A percentile compares a stretch with the other conserved stretches of the same genome.
Conservation (phyloP, 192 early-diverging fungal genomes). For the Coemansia reversa region DNA sequence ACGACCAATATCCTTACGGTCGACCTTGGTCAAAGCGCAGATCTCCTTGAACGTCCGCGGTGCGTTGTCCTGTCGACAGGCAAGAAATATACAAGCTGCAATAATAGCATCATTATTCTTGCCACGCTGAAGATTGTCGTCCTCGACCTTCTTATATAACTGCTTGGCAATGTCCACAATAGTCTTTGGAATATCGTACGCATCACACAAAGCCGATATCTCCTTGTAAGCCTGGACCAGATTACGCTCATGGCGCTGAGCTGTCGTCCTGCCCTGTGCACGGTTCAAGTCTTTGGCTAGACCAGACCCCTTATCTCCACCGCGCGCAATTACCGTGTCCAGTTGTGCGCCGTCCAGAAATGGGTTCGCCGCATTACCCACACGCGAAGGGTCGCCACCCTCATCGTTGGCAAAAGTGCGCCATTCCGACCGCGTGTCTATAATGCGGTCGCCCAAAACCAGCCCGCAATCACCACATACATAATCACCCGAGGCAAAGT, state of each 20-base stretch:
- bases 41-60: conserved; percentile 94
- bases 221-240: conserved; percentile 83
- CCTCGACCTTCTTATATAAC: conserved; percentile 85
- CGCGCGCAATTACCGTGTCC: conserved; percentile 72
- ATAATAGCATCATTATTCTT: conserved; percentile 84
- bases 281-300: conserved; percentile 49
- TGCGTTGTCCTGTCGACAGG: conserved; percentile 80
- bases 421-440: conserved; percentile 98
- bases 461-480: conserved; percentile 95
- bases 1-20: conserved; percentile 91
- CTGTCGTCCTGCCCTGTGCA: conserved; percentile 61
- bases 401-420: conserved; percentile 60
- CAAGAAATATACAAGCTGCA: conserved; percentile 91
- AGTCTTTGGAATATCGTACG: conserved; percentile 74
- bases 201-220: conserved; percentile 84
- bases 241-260: conserved; percentile 73
- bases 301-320: conserved; percentile 66
- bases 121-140: conserved; percentile 78
- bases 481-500: conserved; percentile 89
- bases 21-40: conserved; percentile 83
- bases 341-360: conserved; percentile 43
- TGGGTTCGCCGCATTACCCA: conserved; percentile 46
- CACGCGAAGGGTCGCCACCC: conserved; percentile 50
- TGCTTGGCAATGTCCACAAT: conserved; percentile 92
- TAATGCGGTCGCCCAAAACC: conserved; percentile 92